phyloP scores from a whole-genome alignment of 2,329 filamentous ascomycete species.

The Ceratocystis huliohia region DNA sequence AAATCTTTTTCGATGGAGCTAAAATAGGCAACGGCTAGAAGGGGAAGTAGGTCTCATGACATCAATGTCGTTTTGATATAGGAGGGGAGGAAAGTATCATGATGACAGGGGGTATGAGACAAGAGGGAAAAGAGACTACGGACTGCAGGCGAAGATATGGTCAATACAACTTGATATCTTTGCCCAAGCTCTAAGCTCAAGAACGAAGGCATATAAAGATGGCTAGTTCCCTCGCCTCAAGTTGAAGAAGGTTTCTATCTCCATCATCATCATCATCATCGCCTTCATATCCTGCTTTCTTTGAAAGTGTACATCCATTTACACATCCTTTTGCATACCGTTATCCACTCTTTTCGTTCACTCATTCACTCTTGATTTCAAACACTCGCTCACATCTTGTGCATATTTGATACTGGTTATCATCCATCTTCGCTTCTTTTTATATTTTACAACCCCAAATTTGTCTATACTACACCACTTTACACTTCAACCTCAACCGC shows the following conservation, averaged over 20 bases:
- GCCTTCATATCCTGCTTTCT: not conserved
- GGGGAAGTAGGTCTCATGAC: no score
- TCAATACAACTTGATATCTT: no score
- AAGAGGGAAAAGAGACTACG: no score
- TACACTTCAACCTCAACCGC: not conserved
- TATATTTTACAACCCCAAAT: not conserved
- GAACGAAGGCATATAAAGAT: not conserved
- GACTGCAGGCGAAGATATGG: no score
- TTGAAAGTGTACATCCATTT: constrained; percentile 10
- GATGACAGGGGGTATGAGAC: no score
- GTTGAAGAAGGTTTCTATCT: no score
- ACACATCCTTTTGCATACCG: not conserved
- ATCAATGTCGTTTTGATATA: no score
- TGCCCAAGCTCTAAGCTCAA: no score
- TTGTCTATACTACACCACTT: not conserved
- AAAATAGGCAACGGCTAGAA: no score
- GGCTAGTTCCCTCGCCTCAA: not conserved
- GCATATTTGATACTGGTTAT: not conserved
- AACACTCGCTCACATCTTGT: not conserved
- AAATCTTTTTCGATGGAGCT: no score
- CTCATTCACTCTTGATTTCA: not conserved
- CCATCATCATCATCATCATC: not conserved
- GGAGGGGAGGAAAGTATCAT: no score
- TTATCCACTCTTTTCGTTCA: not conserved
- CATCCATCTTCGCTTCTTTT: not conserved